Percentiles rank a stretch among this genome's conserved stretches.
Conservation (phyloP, 78 protist species). For the Dictyostelium capitatum region DNA sequence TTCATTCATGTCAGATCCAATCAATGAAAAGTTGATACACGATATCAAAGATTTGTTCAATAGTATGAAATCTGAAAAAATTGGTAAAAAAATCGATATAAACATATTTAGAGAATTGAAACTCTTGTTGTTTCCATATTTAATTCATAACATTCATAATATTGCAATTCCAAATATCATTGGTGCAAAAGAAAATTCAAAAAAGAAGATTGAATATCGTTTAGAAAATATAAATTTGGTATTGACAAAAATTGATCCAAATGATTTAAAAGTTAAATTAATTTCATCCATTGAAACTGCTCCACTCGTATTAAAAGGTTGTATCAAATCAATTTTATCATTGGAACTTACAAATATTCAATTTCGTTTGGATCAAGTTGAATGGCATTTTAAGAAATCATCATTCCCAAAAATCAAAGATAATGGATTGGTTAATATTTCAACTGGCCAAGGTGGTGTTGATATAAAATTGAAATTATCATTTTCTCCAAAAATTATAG, state of each 20-base stretch:
- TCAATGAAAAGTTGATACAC: constrained; percentile 12
- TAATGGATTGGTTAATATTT: constrained; percentile 40
- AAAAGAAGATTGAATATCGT: constrained; percentile 52
- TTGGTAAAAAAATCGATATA: constrained; percentile 4
- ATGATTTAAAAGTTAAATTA: constrained; percentile 28
- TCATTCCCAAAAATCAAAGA: constrained; percentile 58
- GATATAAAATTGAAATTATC: constrained; percentile 47
- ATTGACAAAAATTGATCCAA: constrained; percentile 63
- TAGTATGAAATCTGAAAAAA: not conserved
- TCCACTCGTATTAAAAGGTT: constrained; percentile 38
- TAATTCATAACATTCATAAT: constrained; percentile 28
- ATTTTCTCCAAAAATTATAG: constrained; percentile 38
- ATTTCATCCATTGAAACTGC: constrained; percentile 17
- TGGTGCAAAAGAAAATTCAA: constrained; percentile 8
- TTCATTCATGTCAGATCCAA: constrained; percentile 14
- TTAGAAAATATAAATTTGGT: constrained; percentile 54
- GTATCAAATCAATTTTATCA: constrained; percentile 10
- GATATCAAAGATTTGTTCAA: constrained; percentile 57
- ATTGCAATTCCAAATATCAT: constrained; percentile 45
- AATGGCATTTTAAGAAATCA: constrained; percentile 52
- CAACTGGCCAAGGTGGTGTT: constrained; percentile 47
- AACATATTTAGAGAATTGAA: constrained; percentile 36
- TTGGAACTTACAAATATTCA: constrained; percentile 61
- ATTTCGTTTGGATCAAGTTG: constrained; percentile 46
- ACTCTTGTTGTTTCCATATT: constrained; percentile 28